These are phyloP conservation scores for Pseudocercospora vitis DNA, from an alignment of 2,329 filamentous ascomycete species.

Conservation along the genomic window DNA sequence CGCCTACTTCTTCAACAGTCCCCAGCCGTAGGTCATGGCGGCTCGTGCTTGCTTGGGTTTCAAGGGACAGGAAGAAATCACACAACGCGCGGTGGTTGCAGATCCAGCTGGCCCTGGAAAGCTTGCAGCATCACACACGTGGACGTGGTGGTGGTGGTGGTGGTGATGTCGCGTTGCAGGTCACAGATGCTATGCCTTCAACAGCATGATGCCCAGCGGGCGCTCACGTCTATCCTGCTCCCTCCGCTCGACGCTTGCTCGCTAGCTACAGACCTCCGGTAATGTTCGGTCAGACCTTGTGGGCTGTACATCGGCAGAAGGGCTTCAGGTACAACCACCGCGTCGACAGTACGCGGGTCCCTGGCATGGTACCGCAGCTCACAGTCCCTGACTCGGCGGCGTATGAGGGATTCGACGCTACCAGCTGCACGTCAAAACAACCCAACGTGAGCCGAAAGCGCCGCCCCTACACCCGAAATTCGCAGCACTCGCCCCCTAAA, in stretches of 20 bases:
- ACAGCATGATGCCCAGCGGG: not conserved
- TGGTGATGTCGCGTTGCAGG: not conserved
- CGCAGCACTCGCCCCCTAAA: no score
- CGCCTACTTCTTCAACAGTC: not conserved
- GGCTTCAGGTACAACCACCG: not conserved
- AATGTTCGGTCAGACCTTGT: not conserved
- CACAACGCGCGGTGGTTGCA: conserved; percentile 6
- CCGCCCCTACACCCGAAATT: no score
- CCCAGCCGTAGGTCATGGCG: not conserved
- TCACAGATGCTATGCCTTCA: no score
- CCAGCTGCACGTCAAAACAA: conserved; percentile 3
- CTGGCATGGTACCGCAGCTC: not conserved
- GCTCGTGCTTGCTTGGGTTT: conserved; percentile 1
- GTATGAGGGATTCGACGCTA: not conserved
- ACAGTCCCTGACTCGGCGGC: not conserved
- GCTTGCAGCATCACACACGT: no score
- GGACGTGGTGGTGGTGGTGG: not conserved
- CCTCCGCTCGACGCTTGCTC: not conserved
- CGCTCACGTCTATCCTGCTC: no score
- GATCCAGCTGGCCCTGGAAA: not conserved
- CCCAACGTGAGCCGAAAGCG: not conserved
- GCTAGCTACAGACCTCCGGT: not conserved
- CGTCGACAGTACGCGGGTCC: not conserved
- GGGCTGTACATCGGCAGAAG: not conserved
- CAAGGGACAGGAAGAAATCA: no score